These are phyloP conservation scores for Acanthamoeba lenticulata DNA, from an alignment of 208 protist species.

Conservation along the genomic window DNA sequence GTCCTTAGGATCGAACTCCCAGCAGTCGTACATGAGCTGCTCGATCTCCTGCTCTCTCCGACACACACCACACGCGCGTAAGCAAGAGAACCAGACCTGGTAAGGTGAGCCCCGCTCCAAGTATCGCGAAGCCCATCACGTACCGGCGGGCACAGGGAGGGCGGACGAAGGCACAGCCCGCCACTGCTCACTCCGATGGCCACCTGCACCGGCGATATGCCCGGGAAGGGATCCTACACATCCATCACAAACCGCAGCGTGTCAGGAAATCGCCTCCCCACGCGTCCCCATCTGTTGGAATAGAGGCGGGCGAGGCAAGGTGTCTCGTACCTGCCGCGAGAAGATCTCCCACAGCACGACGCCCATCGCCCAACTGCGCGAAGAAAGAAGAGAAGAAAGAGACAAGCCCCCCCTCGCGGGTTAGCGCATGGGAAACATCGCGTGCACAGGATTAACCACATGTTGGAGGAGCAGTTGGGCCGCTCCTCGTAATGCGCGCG, in stretches of 20 bases:
- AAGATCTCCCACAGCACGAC: constrained; percentile 15
- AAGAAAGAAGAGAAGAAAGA: too few relatives aligned
- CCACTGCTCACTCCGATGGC: background rate
- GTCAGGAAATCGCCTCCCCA: too few relatives aligned
- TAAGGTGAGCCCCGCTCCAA: too few relatives aligned
- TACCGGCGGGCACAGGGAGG: background rate
- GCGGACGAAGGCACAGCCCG: background rate
- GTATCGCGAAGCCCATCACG: background rate
- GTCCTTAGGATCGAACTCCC: background rate
- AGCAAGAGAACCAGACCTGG: too few relatives aligned
- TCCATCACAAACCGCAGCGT: background rate
- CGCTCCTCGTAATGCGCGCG: too few relatives aligned
- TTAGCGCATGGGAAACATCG: too few relatives aligned
- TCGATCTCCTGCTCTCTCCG: background rate
- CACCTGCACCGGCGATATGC: background rate
- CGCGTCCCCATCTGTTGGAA: too few relatives aligned
- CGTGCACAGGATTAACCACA: too few relatives aligned
- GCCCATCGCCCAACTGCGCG: background rate
- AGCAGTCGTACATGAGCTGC: constrained; percentile 2
- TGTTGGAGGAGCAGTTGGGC: too few relatives aligned
- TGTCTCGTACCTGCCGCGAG: background rate
- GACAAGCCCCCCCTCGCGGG: too few relatives aligned
- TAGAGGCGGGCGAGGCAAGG: background rate
- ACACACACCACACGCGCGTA: background rate
- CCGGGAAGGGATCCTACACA: background rate